These are phyloP conservation scores for Boehmeria nivea DNA, from an alignment of 306 rosid species.

Conservation along the genomic window DNA sequence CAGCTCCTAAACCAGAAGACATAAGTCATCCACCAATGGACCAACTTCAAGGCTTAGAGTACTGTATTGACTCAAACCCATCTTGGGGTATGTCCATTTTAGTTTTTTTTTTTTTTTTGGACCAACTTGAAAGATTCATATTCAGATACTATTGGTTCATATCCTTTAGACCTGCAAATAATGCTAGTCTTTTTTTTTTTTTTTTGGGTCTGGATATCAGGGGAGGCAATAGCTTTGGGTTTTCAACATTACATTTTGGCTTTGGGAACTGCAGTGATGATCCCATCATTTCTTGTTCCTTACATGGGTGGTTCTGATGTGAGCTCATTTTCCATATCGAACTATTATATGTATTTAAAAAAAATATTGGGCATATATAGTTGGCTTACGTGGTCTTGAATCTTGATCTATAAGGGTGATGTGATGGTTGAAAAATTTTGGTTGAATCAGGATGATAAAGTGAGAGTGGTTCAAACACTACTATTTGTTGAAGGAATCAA, in stretches of 20 bases:
- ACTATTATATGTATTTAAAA: conserved; percentile 1
- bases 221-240: conserved; percentile 81
- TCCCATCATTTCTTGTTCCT: conserved; percentile 96
- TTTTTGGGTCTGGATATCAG: conserved; percentile 42
- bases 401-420: not conserved
- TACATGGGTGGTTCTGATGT: conserved; percentile 95
- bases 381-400: too few relatives aligned
- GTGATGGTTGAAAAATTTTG: conserved; percentile 10
- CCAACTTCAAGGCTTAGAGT: conserved; percentile 98
- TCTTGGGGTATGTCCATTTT: conserved; percentile 73
- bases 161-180: too few relatives aligned
- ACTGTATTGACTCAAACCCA: conserved; percentile 93
- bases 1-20: conserved; percentile 71
- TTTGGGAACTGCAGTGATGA: conserved; percentile 97
- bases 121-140: too few relatives aligned
- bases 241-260: conserved; percentile 97
- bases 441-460: conserved; percentile 82
- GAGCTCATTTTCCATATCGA: conserved; percentile 28
- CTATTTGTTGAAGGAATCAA: conserved; percentile 92
- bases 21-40: conserved; percentile 88
- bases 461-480: conserved; percentile 88
- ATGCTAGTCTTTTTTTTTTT: too few relatives aligned
- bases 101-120: not conserved
- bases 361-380: too few relatives aligned
- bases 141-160: too few relatives aligned